phyloP scores from a whole-genome alignment of 306 rosid species.

The Cucurbita pepo region DNA sequence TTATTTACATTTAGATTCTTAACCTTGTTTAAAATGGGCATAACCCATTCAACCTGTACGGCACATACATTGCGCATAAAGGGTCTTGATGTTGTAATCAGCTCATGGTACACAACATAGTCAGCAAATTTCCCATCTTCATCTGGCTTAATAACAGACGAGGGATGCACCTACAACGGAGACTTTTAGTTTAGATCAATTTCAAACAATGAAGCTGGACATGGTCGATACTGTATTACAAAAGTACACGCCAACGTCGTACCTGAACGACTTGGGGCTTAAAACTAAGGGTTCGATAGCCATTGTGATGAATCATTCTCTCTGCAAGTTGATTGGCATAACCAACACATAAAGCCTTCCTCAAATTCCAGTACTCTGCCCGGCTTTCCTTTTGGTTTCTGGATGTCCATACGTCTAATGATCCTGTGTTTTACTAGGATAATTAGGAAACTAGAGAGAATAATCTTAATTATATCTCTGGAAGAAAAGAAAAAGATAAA shows the following conservation, averaged over 20 bases:
- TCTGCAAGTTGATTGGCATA: conserved; percentile 95
- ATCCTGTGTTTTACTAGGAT: conserved; percentile 26
- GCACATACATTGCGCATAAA: conserved; percentile 72
- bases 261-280: conserved; percentile 93
- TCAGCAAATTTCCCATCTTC: conserved; percentile 78
- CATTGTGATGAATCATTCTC: conserved; percentile 91
- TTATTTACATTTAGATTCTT: conserved; percentile 47
- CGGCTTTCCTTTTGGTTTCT: conserved; percentile 33
- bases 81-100: conserved; percentile 76
- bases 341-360: conserved; percentile 84
- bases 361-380: conserved; percentile 44
- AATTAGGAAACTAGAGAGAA: conserved; percentile 1
- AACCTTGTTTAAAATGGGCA: conserved; percentile 61
- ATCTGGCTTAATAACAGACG: conserved; percentile 49
- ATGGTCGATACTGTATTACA: not conserved
- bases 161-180: conserved; percentile 66
- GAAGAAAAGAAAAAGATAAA: not conserved
- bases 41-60: conserved; percentile 60
- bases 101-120: conserved; percentile 80
- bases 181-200: conserved; percentile 3
- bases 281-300: conserved; percentile 81
- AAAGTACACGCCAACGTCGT: conserved; percentile 6
- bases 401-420: conserved; percentile 38
- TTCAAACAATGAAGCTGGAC: not conserved
- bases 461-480: not conserved